Base-by-base conservation (phyloP, 371 early-diverging fungal species). In the Mortierella sp. region DNA sequence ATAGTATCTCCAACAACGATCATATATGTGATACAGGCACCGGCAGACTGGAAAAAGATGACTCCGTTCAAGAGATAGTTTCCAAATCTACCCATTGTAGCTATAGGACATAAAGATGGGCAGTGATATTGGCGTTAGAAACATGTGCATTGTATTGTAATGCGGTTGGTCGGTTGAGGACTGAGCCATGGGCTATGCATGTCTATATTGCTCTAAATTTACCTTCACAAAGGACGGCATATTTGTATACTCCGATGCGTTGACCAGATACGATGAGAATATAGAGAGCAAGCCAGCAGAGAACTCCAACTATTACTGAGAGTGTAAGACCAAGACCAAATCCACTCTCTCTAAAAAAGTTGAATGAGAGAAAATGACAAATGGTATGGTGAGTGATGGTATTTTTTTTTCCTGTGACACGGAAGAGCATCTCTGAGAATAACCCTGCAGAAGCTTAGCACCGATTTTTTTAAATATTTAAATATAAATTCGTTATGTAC, bases 1-100 rank as follows among this genome's bases (percentile, higher is more conserved):
- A 89, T 84, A 8, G 90, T 90, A 54, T 89, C 90, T 49, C 89
- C 90, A 43, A 89, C 72, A 51, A 89, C 89, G 83, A 75, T 53
- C 64, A 84, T 83, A 65, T 88, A 89, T 53, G 88, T 88, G 31
- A 89, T 85, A 76, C 85, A 83, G 31, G 85, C 79, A 10, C 88
- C 88, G 2, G 81, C 80, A 0, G 87, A 72, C 72, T 88, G 89
- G 37, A 88, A 76, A 66, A 88, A 85, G 37, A 89, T 75, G 45
- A 87, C 82, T 22, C 83, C 59, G 56, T 88, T 88, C 53, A 87
- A 62, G 28, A 87, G 68, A 60, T 88, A 76, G 68, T 83, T 86
- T 7, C 90, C 90, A 34, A 75, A 71, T 0, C 71, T 61, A 9
- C 90, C 88, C 83, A 89, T 76, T n/a, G 83, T 83, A 31, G 68